Evolutionary conservation across 2,329 filamentous ascomycete genomes (phyloP), one percentile per base, ranked within the genome.

Genomic region (Neofusicoccum ribis): DNA sequence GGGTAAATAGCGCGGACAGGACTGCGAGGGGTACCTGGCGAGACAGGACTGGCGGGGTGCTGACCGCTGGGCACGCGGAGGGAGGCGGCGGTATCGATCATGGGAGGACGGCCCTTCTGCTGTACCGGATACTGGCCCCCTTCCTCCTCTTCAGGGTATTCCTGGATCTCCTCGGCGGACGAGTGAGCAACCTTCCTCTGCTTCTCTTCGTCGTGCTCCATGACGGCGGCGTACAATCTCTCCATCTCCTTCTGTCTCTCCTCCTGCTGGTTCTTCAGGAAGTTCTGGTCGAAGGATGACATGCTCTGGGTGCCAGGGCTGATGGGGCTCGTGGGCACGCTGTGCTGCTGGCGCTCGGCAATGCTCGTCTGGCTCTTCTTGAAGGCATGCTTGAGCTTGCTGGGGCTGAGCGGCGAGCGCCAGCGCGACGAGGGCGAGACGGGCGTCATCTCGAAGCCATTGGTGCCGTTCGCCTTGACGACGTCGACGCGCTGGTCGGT

Each of bases 171-270:
- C 27, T 64, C 64, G 62, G 67, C 67, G 39, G 52, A 51, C 14
- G 34, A 27, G 64, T 71, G 74, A 59, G 70, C 67, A 46, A 72
- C 71, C n/a, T 73, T 71, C 36, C 71, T 72, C 34, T 73, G 71
- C 67, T 81, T 84, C 68, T 81, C 79, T 51, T 83, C 84, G 69
- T 97, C 93, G 71, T 96, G 91, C 76, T 93, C 92, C 88, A 97
- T 90, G 68, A 97, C 93, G 70, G 93, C 90, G 67, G 89, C 92
- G 79, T 97, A 98, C 76, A 98, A 88, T 71, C 91, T 88, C 77
- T 97, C 93, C 77, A 97, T 88, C 76, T 97, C 91, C 69, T 89
- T 84, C 77, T 95, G 89, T 68, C 91, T 88, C 81, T 89, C 89
- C 72, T 85, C 84, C 74, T 86, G 87, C 78, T 97, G 91, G 67